Conservation (phyloP, 306 rosid genomes). For the Cyamopsis tetragonoloba region DNA sequence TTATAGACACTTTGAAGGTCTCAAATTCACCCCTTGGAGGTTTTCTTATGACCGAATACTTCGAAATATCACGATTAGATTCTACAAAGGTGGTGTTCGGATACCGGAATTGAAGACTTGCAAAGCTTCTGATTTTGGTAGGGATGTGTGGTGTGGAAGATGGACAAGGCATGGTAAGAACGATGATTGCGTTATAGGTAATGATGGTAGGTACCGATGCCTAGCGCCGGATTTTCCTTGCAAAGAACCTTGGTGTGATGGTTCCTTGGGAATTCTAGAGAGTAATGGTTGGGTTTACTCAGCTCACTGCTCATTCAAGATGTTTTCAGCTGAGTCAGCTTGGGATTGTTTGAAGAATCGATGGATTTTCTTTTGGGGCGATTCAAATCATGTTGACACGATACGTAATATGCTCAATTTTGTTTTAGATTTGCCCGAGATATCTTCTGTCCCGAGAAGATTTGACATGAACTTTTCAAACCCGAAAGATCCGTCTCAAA, state of each 20-base stretch:
- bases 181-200: conserved; percentile 52
- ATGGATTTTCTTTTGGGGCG: conserved; percentile 99
- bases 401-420: conserved; percentile 80
- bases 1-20: conserved; percentile 83
- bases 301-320: conserved; percentile 70
- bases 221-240: conserved; percentile 64
- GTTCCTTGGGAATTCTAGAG: conserved; percentile 77
- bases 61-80: conserved; percentile 51
- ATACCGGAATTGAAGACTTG: conserved; percentile 61
- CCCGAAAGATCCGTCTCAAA: conserved; percentile 67
- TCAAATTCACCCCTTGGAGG: conserved; percentile 62
- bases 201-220: conserved; percentile 82
- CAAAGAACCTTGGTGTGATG: conserved; percentile 81
- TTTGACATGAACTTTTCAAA: conserved; percentile 81
- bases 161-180: conserved; percentile 93
- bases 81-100: conserved; percentile 37
- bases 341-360: conserved; percentile 81
- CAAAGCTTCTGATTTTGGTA: conserved; percentile 55
- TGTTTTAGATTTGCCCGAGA: conserved; percentile 66
- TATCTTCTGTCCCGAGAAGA: conserved; percentile 69
- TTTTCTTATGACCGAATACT: conserved; percentile 53
- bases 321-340: conserved; percentile 71
- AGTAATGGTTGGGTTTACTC: conserved; percentile 99
- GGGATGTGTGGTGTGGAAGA: conserved; percentile 83
- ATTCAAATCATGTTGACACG: conserved; percentile 94